Base-by-base conservation (phyloP, 306 rosid genomes). In the Cicer pinnatifidum region DNA sequence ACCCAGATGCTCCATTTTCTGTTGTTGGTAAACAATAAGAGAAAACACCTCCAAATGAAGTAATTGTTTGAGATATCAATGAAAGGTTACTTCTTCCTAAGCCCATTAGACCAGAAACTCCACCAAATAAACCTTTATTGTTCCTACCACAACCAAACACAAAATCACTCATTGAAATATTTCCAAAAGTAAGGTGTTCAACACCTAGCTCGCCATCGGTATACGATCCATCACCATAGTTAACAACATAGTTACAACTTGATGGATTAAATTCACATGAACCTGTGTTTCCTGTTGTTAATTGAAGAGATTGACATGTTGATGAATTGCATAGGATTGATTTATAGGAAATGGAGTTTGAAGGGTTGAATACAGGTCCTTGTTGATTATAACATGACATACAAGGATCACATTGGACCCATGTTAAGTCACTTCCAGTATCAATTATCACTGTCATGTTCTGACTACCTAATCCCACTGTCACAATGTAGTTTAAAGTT, bases 331-430 rank as follows among this genome's bases (percentile, higher is more conserved):
- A 93, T 2, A 23, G 53, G 77, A 93, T 60, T 47, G 90, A 40
- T 51, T 77, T 81, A 80, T 83, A 91, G 2, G 97, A 84, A 62
- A 83, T 15, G 41, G 98, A 93, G 5, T 33, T 48, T 1, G 87
- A 88, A 63, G 98, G 96, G 51, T 83, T 71, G 81, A 89, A 89
- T 5, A 89, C 76, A 50, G 97, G 89, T 54, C 89, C 94, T 68
- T 77, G 89, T 75, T 91, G 97, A 76, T 77, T 75, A 46, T 91
- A 93, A 69, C 98, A 93, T 35, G 81, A 54, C 69, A 73, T 76
- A 86, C 98, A 91, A 9, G 98, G 98, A 33, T 75, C 78, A 82
- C 97, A 93, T 73, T 93, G 96, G 68, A 91, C 85, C 96, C 96
- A 91, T 33, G 94, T 89, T 47, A 93, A 75, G 60, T 91, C 97